Evolutionary conservation across 192 early-diverging fungal genomes (phyloP).

Genomic region (Backusella australiensis): DNA sequence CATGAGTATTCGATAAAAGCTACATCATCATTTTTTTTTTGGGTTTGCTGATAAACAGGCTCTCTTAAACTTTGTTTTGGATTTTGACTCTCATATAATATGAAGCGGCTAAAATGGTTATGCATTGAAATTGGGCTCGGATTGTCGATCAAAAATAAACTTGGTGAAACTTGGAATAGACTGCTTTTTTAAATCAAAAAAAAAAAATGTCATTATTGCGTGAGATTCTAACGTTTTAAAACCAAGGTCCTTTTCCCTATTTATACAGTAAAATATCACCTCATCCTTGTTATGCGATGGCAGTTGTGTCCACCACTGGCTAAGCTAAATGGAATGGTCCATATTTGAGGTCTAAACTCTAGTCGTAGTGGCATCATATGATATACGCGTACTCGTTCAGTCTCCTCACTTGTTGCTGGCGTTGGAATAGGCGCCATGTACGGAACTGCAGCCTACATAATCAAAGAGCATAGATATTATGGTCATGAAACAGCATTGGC

Average conservation of each 20-base stretch:
- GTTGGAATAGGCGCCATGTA: slow-evolving; percentile 28
- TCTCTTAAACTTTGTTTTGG: background rate
- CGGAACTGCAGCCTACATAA: slow-evolving; percentile 27
- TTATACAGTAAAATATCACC: background rate
- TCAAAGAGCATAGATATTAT: slow-evolving; percentile 33
- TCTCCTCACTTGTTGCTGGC: slow-evolving; percentile 31
- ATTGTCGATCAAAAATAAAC: background rate
- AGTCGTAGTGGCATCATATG: slow-evolving; percentile 22
- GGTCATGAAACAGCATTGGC: slow-evolving; percentile 36
- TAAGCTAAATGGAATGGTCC: background rate
- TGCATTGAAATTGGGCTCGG: background rate
- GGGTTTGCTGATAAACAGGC: background rate
- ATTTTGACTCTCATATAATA: background rate
- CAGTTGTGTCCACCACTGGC: background rate
- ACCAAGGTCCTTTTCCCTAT: background rate
- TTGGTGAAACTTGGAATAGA: background rate
- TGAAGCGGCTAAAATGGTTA: background rate
- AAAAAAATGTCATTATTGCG: background rate
- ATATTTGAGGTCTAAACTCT: background rate
- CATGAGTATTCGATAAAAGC: background rate
- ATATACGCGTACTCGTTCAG: slow-evolving; percentile 26
- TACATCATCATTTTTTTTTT: background rate
- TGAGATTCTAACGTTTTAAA: background rate
- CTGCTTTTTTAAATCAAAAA: background rate
- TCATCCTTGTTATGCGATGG: background rate